Conservation (phyloP, 1,284 basidiomycete genomes). For the Exsudoporus floridanus region DNA sequence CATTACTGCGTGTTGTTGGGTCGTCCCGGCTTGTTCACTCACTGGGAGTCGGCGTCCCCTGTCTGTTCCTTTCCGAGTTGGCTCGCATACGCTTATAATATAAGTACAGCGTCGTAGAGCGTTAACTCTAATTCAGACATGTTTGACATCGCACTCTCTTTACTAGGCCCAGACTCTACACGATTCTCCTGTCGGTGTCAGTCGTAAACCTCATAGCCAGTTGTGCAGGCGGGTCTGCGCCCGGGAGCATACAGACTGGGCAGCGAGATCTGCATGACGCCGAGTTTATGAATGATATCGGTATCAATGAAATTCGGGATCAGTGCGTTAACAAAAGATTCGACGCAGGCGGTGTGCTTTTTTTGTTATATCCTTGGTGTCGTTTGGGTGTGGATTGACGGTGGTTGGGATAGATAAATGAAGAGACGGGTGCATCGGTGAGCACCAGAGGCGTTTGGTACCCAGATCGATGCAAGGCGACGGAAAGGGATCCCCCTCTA, state of each 20-base stretch:
- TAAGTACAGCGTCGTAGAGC: too few species aligned
- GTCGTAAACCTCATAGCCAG: too few species aligned
- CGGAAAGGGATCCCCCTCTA: slow-evolving; percentile 89
- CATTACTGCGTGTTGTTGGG: too few species aligned
- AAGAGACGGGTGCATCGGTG: slow-evolving; percentile 87
- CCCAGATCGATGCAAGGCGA: slow-evolving; percentile 85
- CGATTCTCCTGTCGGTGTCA: too few species aligned
- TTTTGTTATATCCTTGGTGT: not conserved
- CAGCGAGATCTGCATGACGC: slow-evolving; percentile 73
- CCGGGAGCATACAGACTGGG: slow-evolving; percentile 46
- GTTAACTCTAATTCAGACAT: too few species aligned
- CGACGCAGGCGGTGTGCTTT: slow-evolving; percentile 79
- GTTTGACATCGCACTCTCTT: too few species aligned
- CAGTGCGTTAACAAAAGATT: slow-evolving; percentile 92
- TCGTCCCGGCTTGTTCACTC: too few species aligned
- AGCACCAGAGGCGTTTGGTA: slow-evolving; percentile 94
- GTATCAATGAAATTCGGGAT: slow-evolving; percentile 97
- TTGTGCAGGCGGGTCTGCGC: slow-evolving; percentile 41
- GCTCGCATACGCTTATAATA: too few species aligned
- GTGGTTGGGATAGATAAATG: slow-evolving; percentile 64
- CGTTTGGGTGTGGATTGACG: slow-evolving; percentile 1
- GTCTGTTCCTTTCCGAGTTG: too few species aligned
- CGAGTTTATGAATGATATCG: slow-evolving; percentile 88
- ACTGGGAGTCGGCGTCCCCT: too few species aligned
- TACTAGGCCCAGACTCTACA: too few species aligned